phyloP scores from a whole-genome alignment of 2,329 filamentous ascomycete genomes.

The Triangularia setosa region DNA sequence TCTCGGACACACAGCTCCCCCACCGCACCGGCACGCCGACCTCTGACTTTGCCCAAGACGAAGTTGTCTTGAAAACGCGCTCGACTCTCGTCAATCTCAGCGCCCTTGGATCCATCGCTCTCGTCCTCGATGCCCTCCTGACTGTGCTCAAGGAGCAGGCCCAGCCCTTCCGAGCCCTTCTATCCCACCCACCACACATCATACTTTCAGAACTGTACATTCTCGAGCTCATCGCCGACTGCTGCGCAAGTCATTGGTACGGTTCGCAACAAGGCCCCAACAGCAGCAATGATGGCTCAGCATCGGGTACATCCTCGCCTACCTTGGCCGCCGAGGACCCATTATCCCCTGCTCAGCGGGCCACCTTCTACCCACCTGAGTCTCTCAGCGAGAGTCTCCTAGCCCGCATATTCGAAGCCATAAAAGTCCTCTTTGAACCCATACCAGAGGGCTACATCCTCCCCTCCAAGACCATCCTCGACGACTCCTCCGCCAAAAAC shows the following conservation, averaged over 20 bases:
- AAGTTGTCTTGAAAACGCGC: slow-evolving; percentile 57
- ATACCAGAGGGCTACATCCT: slow-evolving; percentile 55
- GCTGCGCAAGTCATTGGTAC: slow-evolving; percentile 59
- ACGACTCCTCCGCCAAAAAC: slow-evolving; percentile 43
- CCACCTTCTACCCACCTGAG: slow-evolving; percentile 32
- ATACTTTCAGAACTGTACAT: slow-evolving; percentile 62
- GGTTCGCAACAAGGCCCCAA: slow-evolving; percentile 20
- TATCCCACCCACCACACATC: slow-evolving; percentile 55
- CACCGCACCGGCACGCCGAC: slow-evolving; percentile 57
- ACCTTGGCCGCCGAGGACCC: slow-evolving; percentile 17
- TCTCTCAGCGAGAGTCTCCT: slow-evolving; percentile 50
- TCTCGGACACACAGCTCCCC: slow-evolving; percentile 46
- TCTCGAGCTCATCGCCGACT: slow-evolving; percentile 61
- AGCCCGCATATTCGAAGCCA: slow-evolving; percentile 50
- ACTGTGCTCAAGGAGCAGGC: slow-evolving; percentile 56
- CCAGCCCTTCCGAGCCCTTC: slow-evolving; percentile 49
- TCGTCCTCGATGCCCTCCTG: slow-evolving; percentile 55
- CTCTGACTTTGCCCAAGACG: slow-evolving; percentile 56
- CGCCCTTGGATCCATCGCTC: slow-evolving; percentile 43
- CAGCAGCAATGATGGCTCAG: slow-evolving; percentile 2
- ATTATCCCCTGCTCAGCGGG: slow-evolving; percentile 21
- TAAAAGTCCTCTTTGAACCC: slow-evolving; percentile 56
- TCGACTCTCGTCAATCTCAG: slow-evolving; percentile 60
- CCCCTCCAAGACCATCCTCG: slow-evolving; percentile 54
- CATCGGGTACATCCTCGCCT: not conserved